These are phyloP conservation scores for Puccinia horiana DNA, from an alignment of 1,284 basidiomycete genomes.

Conservation along the genomic window DNA sequence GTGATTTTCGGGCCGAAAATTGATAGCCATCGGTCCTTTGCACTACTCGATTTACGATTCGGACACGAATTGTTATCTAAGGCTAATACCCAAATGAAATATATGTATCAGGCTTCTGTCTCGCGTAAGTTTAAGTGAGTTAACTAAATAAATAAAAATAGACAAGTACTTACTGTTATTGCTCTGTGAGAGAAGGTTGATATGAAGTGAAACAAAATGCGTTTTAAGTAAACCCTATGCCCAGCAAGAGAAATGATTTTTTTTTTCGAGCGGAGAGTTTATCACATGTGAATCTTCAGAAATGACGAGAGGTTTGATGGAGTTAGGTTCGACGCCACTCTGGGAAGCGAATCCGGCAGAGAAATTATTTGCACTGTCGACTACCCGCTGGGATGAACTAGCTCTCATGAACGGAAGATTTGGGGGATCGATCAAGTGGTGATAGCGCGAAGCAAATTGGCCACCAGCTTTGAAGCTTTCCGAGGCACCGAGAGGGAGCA, in stretches of 20 bases:
- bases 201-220: not conserved
- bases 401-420: conserved; percentile 19
- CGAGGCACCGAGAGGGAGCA: conserved; percentile 1
- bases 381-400: conserved; percentile 31
- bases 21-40: not conserved
- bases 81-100: not conserved
- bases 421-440: not conserved
- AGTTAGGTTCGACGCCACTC: not conserved
- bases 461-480: conserved; percentile 44
- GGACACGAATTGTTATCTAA: conserved; percentile 46
- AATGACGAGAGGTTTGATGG: conserved; percentile 11
- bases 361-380: conserved; percentile 29
- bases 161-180: conserved; percentile 17
- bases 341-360: not conserved
- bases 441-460: conserved; percentile 27
- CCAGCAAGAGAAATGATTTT: too few species aligned
- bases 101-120: not conserved
- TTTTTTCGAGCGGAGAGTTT: too few species aligned
- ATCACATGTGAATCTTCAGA: conserved; percentile 27
- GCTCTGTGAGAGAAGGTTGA: not conserved
- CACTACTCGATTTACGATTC: not conserved
- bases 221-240: too few species aligned
- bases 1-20: conserved; percentile 2
- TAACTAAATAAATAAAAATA: not conserved
- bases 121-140: not conserved